A percentile compares a stretch with the other conserved stretches of the same genome.
These are phyloP conservation scores for Penicillium sp. DNA, from an alignment of 2,329 filamentous ascomycete genomes.

Conservation along the genomic window DNA sequence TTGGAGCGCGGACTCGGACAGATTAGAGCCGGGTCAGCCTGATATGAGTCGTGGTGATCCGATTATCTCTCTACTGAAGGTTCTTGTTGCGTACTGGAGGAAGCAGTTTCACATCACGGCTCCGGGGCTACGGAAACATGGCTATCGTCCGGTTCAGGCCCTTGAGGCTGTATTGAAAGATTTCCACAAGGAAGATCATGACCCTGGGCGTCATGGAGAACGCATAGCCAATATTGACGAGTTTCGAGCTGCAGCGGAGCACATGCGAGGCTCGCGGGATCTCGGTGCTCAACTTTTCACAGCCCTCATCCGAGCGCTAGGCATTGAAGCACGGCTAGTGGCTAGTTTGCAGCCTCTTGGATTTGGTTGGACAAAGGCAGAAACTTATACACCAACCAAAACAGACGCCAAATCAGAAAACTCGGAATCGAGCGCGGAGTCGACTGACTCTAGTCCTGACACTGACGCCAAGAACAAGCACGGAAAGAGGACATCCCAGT, in stretches of 20 bases:
- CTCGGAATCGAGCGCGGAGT: constrained; percentile 4
- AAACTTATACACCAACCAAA: constrained; percentile 59
- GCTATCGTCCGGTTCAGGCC: constrained; percentile 73
- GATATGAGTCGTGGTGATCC: constrained; percentile 82
- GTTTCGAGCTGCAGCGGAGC: constrained; percentile 63
- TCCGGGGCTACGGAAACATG: constrained; percentile 78
- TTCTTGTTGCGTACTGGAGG: constrained; percentile 80
- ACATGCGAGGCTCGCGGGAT: constrained; percentile 75
- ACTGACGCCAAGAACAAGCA: constrained; percentile 13
- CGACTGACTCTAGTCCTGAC: constrained; percentile 17
- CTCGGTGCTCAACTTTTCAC: constrained; percentile 86
- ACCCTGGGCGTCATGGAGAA: constrained; percentile 68
- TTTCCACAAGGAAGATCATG: constrained; percentile 57
- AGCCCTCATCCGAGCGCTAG: constrained; percentile 70
- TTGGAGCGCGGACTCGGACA: constrained; percentile 65
- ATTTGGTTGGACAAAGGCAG: constrained; percentile 82
- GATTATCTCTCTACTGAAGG: constrained; percentile 66
- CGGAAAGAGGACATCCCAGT: constrained; percentile 46
- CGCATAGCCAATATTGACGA: constrained; percentile 59
- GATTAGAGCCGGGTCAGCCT: constrained; percentile 61
- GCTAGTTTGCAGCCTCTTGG: constrained; percentile 79
- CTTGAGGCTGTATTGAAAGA: constrained; percentile 68
- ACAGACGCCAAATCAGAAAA: constrained; percentile 12
- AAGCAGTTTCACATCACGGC: constrained; percentile 70
- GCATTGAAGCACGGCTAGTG: constrained; percentile 76